Evolutionary conservation across 1,284 basidiomycete genomes (phyloP).

Genomic region (Trametes sp.): DNA sequence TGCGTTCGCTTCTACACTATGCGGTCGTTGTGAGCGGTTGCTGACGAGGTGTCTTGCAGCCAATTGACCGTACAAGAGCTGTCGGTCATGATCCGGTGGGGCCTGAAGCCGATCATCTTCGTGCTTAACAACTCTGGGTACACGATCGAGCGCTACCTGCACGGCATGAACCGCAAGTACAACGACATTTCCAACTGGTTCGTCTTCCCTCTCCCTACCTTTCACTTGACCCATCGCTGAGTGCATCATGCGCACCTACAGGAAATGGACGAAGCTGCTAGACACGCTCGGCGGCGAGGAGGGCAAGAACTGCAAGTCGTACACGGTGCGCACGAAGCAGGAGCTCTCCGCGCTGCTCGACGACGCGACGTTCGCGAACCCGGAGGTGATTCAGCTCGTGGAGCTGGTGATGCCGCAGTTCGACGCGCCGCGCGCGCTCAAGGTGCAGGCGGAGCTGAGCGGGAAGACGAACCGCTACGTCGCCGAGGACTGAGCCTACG

Average conservation of each 20-base stretch:
- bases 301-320: slow-evolving; percentile 67
- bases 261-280: slow-evolving; percentile 68
- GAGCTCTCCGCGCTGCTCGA: slow-evolving; percentile 72
- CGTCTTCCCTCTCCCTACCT: slow-evolving; percentile 14
- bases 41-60: slow-evolving; percentile 44
- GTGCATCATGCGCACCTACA: slow-evolving; percentile 16
- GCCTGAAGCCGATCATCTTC: slow-evolving; percentile 81
- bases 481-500: slow-evolving; percentile 11
- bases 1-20: slow-evolving; percentile 44
- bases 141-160: slow-evolving; percentile 85
- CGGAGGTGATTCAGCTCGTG: slow-evolving; percentile 76
- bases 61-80: slow-evolving; percentile 82
- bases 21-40: neutral
- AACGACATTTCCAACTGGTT: slow-evolving; percentile 77
- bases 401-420: slow-evolving; percentile 79
- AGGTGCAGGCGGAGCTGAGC: slow-evolving; percentile 58
- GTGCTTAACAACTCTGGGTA: slow-evolving; percentile 92
- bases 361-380: slow-evolving; percentile 61
- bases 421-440: slow-evolving; percentile 76
- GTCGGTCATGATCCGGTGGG: slow-evolving; percentile 77
- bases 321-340: slow-evolving; percentile 67
- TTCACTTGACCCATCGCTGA: neutral
- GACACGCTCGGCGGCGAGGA: slow-evolving; percentile 62
- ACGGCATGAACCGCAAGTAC: slow-evolving; percentile 72
- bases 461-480: slow-evolving; percentile 55